A percentile compares a stretch with the other conserved stretches of the same genome.
Conservation (phyloP, 805 yeast genomes). For the Candida alai region DNA sequence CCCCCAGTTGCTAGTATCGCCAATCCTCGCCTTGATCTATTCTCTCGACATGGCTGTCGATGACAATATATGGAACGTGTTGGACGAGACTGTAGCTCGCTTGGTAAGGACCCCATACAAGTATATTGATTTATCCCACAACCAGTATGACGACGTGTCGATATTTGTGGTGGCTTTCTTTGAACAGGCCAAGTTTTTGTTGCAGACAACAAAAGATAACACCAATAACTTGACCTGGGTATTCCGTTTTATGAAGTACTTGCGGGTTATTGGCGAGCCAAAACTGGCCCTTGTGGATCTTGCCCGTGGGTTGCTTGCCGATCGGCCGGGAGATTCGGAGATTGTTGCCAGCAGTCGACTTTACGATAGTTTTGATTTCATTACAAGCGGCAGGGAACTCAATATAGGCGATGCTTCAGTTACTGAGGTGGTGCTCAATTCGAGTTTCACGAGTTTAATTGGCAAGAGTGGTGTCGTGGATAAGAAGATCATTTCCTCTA, state of each 20-base stretch:
- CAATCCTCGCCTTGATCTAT: slow-evolving; percentile 50
- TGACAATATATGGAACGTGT: slow-evolving; percentile 49
- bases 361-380: slow-evolving; percentile 1
- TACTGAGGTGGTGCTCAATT: slow-evolving; percentile 28
- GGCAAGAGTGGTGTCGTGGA: slow-evolving; percentile 5
- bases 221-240: slow-evolving; percentile 45
- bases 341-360: not conserved
- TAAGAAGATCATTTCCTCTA: slow-evolving; percentile 39
- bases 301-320: too few species aligned
- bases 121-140: slow-evolving; percentile 58
- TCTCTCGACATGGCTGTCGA: slow-evolving; percentile 34
- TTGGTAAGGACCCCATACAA: slow-evolving; percentile 76
- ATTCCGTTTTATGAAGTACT: slow-evolving; percentile 41
- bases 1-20: slow-evolving; percentile 46
- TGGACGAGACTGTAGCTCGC: slow-evolving; percentile 77
- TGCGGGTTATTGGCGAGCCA: slow-evolving; percentile 60
- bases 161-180: slow-evolving; percentile 34
- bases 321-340: slow-evolving; percentile 1
- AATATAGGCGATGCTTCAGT: slow-evolving; percentile 17
- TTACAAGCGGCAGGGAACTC: slow-evolving; percentile 18
- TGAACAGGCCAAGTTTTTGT: slow-evolving; percentile 67
- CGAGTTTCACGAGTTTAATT: slow-evolving; percentile 8
- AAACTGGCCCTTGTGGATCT: slow-evolving; percentile 18
- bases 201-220: slow-evolving; percentile 20
- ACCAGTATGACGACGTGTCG: slow-evolving; percentile 26